Evolutionary conservation across 805 yeast species (phyloP), one percentile per base, ranked within the genome.

Genomic region (Saccharomycopsis lassenensis): DNA sequence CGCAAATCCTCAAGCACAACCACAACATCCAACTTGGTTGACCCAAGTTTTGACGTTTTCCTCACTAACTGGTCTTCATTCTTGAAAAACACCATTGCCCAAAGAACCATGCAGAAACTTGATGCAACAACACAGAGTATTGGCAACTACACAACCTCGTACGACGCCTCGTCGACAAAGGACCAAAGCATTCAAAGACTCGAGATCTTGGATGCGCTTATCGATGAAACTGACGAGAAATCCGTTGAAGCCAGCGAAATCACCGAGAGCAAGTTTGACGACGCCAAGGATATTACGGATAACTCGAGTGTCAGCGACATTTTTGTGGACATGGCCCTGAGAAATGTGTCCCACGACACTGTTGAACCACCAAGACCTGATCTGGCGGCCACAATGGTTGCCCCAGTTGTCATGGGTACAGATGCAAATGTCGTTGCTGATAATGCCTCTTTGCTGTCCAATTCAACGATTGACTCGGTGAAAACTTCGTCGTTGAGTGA

Each of bases 401-500:
- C n/a, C n/a, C n/a, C n/a, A n/a, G n/a, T n/a, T n/a, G n/a, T n/a
- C n/a, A n/a, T n/a, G n/a, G n/a, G n/a, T n/a, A n/a, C n/a, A n/a
- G n/a, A n/a, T n/a, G n/a, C n/a, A n/a, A n/a, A n/a, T 19, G 12
- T 12, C 7, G 25, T 11, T 19, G n/a, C 17, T 5, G 26, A 30
- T 21, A 30, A 35, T 29, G 40, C 27, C 10, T 40, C 44, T 17
- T 30, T 40, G 8, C 37, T 41, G 10, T 39, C 43, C 11, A 20
- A 21, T 8, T 28, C 43, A 11, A 40, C 40, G 4, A 25, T 33
- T 19, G 41, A 40, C 7, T 40, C 44, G 8, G 21, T 40, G 17
- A 33, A 40, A n/a, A 40, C 44, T 19, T 22, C 35, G 16, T 15
- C 20, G 3, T 22, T 22, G 7, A 29, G 35, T 5, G 41, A 40